These are phyloP conservation scores for Omphalea diandra DNA, from an alignment of 441 rosid species.

Conservation along the genomic window DNA sequence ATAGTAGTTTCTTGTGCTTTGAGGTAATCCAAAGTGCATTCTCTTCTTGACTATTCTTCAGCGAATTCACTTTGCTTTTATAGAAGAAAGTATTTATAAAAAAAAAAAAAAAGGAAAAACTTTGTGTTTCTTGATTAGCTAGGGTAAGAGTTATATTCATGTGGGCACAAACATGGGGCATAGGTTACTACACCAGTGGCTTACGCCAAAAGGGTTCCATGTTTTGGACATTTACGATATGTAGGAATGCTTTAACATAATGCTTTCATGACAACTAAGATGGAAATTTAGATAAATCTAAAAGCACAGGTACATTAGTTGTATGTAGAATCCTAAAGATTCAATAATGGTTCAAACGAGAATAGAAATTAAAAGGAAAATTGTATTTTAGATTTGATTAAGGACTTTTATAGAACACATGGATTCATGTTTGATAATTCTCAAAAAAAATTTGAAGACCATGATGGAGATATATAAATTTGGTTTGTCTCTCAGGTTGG, in stretches of 20 bases:
- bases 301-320: not conserved
- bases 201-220: not conserved
- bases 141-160: not conserved
- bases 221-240: no score
- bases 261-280: slow-evolving; percentile 1
- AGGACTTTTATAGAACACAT: no score
- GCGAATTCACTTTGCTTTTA: not conserved
- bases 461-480: not conserved
- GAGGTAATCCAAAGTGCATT: not conserved
- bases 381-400: no score
- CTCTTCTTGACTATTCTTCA: not conserved
- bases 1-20: not conserved
- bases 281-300: not conserved
- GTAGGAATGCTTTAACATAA: no score
- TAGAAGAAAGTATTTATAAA: not conserved
- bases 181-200: no score
- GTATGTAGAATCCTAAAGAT: not conserved
- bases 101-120: no score
- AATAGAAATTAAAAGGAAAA: no score
- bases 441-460: not conserved
- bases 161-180: not conserved
- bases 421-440: not conserved
- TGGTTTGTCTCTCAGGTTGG: slow-evolving; percentile 53
- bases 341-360: not conserved
- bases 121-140: not conserved